These are phyloP conservation scores for Camellia lanceoleosa DNA, from an alignment of 148 eudicot genomes.

Conservation along the genomic window DNA sequence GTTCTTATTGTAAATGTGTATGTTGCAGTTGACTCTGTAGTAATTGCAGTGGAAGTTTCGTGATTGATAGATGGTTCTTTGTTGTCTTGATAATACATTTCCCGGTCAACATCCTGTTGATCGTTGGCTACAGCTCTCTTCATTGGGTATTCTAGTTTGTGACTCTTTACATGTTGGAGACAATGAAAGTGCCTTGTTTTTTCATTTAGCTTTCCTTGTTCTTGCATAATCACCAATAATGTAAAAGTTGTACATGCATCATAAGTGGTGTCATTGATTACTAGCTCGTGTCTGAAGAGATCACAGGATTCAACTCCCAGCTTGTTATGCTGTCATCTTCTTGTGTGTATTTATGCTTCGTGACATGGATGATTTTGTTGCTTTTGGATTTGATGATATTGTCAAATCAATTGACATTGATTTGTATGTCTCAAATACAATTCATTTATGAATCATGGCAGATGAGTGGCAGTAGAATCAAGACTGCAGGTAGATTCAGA, in stretches of 20 bases:
- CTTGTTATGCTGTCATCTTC: not conserved
- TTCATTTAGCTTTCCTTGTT: not conserved
- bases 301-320: not conserved
- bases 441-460: constrained; percentile 23
- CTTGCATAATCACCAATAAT: not conserved
- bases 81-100: not conserved
- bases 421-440: not conserved
- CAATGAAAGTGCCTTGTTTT: not conserved
- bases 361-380: not conserved
- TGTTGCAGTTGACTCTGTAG: constrained; percentile 39
- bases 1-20: too few relatives aligned
- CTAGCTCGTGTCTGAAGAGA: not conserved
- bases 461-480: constrained; percentile 98
- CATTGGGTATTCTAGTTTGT: not conserved
- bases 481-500: constrained; percentile 91
- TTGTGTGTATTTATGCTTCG: not conserved
- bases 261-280: not conserved
- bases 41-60: constrained; percentile 41
- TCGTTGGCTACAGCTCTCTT: not conserved
- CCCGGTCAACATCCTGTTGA: not conserved
- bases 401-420: not conserved
- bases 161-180: not conserved
- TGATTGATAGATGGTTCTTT: not conserved
- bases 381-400: not conserved
- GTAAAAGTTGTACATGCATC: not conserved